Evolutionary conservation across 2,329 filamentous ascomycete genomes (phyloP).

Genomic region (Oidium heveae): DNA sequence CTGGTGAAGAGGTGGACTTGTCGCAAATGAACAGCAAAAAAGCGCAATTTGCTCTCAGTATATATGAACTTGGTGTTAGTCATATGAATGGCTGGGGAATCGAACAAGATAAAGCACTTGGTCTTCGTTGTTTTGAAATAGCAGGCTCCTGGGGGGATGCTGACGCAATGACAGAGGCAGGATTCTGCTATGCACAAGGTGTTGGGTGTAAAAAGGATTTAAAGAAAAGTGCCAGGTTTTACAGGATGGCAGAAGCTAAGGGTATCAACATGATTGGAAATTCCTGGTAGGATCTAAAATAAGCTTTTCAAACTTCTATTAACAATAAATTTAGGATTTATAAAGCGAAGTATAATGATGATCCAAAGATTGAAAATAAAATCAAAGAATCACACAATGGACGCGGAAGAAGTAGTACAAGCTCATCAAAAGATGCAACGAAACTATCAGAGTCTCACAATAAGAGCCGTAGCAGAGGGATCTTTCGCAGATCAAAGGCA

Average conservation of each 20-base stretch:
- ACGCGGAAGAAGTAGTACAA: not conserved
- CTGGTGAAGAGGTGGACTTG: conserved; percentile 36
- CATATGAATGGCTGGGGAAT: conserved; percentile 98
- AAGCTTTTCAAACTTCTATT: not conserved
- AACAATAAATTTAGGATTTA: conserved; percentile 45
- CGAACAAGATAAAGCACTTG: conserved; percentile 69
- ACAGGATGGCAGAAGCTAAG: conserved; percentile 71
- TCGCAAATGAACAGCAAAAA: conserved; percentile 58
- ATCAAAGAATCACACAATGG: conserved; percentile 5
- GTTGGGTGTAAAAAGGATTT: conserved; percentile 88
- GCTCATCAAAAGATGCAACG: conserved; percentile 1
- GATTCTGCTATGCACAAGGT: conserved; percentile 87
- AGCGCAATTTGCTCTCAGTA: conserved; percentile 81
- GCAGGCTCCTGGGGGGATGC: conserved; percentile 87
- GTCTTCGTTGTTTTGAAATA: conserved; percentile 84
- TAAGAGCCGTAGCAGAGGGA: not conserved
- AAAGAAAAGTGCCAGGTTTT: conserved; percentile 79
- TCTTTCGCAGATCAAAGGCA: conserved; percentile 1
- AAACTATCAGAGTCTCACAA: conserved; percentile 5
- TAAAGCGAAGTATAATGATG: conserved; percentile 72
- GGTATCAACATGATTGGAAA: conserved; percentile 97
- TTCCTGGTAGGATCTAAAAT: conserved; percentile 49
- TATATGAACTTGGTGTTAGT: conserved; percentile 88
- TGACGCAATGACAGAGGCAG: conserved; percentile 80
- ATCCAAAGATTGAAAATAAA: conserved; percentile 3